These are phyloP conservation scores for Fagus crenata DNA, from an alignment of 306 rosid genomes.

Conservation along the genomic window DNA sequence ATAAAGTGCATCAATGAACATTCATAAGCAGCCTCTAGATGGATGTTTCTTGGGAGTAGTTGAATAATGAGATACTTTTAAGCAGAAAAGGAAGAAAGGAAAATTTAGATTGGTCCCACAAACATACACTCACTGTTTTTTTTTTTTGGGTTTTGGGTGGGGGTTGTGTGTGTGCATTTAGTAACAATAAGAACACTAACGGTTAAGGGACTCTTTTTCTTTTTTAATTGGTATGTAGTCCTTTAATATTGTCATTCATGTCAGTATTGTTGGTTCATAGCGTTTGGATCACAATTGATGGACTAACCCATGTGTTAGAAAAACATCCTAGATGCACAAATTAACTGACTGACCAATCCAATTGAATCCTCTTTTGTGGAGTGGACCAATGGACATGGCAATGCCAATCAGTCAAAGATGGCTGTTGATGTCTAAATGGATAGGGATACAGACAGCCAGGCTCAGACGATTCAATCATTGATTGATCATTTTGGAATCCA, in stretches of 20 bases:
- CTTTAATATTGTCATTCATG: not conserved
- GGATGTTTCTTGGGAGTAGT: not conserved
- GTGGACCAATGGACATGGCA: conserved; percentile 18
- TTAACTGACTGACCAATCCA: conserved; percentile 30
- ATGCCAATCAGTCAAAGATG: conserved; percentile 25
- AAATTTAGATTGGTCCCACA: not conserved
- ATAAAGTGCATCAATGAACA: not conserved
- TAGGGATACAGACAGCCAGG: conserved; percentile 26
- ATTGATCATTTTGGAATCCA: conserved; percentile 23
- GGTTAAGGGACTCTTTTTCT: not conserved
- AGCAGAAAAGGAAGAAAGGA: not conserved
- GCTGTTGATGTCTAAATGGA: conserved; percentile 31
- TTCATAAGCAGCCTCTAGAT: not conserved
- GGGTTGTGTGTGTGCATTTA: not conserved
- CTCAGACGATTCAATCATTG: conserved; percentile 22
- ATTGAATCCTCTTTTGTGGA: conserved; percentile 18
- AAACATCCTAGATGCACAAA: not conserved
- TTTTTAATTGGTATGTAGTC: no score
- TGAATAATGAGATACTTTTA: not conserved
- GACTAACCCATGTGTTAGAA: conserved; percentile 23
- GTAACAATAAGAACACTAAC: not conserved
- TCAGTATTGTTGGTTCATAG: not conserved
- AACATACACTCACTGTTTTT: not conserved
- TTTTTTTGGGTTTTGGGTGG: no score
- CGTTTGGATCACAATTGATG: conserved; percentile 16